Percentiles rank a stretch among this genome's conserved stretches.
phyloP scores from a whole-genome alignment of 306 rosid species.

The Prunus mira region DNA sequence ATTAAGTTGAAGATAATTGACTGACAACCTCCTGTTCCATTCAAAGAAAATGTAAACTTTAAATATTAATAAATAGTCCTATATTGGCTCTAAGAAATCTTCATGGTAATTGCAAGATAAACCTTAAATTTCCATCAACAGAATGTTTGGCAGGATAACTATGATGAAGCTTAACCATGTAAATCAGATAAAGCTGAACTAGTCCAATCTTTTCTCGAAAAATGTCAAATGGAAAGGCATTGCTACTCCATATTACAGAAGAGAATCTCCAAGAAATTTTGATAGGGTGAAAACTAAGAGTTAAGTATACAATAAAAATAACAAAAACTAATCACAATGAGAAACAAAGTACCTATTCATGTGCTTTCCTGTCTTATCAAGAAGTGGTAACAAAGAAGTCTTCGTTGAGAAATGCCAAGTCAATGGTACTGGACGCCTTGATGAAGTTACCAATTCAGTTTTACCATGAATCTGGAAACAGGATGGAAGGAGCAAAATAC shows the following conservation, averaged over 20 bases:
- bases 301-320: neutral
- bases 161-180: neutral
- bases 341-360: slow-evolving; percentile 67
- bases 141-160: slow-evolving; percentile 5
- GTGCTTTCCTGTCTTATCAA: slow-evolving; percentile 68
- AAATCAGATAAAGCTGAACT: neutral
- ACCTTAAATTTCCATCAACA: neutral
- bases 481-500: slow-evolving; percentile 19
- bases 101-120: neutral
- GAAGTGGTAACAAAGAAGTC: slow-evolving; percentile 72
- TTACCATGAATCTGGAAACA: slow-evolving; percentile 73
- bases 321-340: neutral
- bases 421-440: slow-evolving; percentile 91
- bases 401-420: slow-evolving; percentile 91
- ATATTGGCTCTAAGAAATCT: neutral
- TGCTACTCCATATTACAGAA: neutral
- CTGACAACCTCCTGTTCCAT: slow-evolving; percentile 76
- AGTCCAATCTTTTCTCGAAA: neutral
- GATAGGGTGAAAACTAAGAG: neutral
- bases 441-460: slow-evolving; percentile 91
- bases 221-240: neutral
- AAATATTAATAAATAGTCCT: slow-evolving; percentile 4
- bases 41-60: slow-evolving; percentile 15
- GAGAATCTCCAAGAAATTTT: neutral
- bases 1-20: slow-evolving; percentile 82